A percentile compares a stretch with the other conserved stretches of the same genome.
Evolutionary conservation across 352 stramenopile species (phyloP).

Genomic region (Globisporangium rhizosaccharum): DNA sequence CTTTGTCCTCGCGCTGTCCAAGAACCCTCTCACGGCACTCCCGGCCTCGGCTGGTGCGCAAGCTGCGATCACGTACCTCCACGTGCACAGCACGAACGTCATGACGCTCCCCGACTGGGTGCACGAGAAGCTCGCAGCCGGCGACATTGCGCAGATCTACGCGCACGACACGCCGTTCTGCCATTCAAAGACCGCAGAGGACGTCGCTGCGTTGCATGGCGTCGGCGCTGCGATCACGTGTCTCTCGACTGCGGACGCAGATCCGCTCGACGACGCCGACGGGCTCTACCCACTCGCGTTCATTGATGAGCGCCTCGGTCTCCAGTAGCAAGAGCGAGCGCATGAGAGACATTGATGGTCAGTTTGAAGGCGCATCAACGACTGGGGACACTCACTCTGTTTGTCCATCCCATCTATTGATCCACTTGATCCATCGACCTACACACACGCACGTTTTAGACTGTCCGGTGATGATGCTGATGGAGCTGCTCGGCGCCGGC

Average conservation of each 20-base stretch:
- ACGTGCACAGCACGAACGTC: conserved; percentile 28
- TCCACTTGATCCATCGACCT: not conserved
- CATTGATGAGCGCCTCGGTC: conserved; percentile 6
- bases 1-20: conserved; percentile 21
- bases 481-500: not conserved
- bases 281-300: conserved; percentile 19
- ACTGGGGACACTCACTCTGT: not conserved
- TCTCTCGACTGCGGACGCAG: conserved; percentile 2
- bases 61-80: conserved; percentile 13
- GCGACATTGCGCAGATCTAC: conserved; percentile 20
- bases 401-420: not conserved
- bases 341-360: too few species aligned
- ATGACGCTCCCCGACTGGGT: conserved; percentile 23
- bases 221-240: conserved; percentile 2
- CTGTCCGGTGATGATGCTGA: not conserved
- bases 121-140: conserved; percentile 12
- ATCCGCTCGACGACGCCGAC: conserved; percentile 3
- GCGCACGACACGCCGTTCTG: conserved; percentile 29
- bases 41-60: conserved; percentile 12
- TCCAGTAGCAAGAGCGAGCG: not conserved
- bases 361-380: too few species aligned
- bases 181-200: not conserved
- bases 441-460: conserved; percentile 2
- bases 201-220: not conserved
- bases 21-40: conserved; percentile 23